These are phyloP conservation scores for Xerocomus nothofagi DNA, from an alignment of 1,284 basidiomycete genomes.

Conservation along the genomic window DNA sequence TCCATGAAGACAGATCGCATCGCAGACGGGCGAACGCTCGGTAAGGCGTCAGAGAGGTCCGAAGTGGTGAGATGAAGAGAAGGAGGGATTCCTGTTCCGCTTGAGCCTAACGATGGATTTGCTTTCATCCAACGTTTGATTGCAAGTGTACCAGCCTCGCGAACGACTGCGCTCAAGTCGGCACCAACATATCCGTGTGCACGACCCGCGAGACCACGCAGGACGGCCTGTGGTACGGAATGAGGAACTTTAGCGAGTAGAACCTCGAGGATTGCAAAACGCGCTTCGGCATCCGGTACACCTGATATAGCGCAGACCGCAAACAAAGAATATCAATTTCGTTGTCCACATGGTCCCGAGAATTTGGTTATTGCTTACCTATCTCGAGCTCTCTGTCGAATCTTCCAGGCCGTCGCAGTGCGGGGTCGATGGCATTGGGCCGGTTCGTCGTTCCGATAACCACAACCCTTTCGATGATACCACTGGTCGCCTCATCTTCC, in stretches of 20 bases:
- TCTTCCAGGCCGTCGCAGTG: slow-evolving; percentile 88
- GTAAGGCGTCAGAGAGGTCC: slow-evolving; percentile 75
- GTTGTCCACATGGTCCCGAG: neutral
- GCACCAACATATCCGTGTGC: slow-evolving; percentile 99
- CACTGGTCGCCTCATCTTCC: slow-evolving; percentile 52
- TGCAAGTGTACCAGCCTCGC: slow-evolving; percentile 89
- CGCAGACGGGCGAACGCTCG: slow-evolving; percentile 85
- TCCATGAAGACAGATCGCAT: slow-evolving; percentile 94
- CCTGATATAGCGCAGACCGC: slow-evolving; percentile 48
- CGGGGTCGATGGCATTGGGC: slow-evolving; percentile 97
- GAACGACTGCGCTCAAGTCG: slow-evolving; percentile 88
- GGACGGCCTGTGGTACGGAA: slow-evolving; percentile 57
- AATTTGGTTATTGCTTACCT: slow-evolving; percentile 46
- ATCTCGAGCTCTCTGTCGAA: slow-evolving; percentile 99
- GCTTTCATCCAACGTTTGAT: slow-evolving; percentile 78
- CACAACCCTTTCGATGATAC: slow-evolving; percentile 65
- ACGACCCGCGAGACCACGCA: slow-evolving; percentile 68
- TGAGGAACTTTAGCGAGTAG: slow-evolving; percentile 83
- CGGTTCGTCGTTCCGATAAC: slow-evolving; percentile 98
- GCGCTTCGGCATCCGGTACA: slow-evolving; percentile 83
- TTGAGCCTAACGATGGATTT: slow-evolving; percentile 20
- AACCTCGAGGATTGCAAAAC: slow-evolving; percentile 82
- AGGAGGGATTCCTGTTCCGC: slow-evolving; percentile 16
- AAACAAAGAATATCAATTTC: slow-evolving; percentile 5
- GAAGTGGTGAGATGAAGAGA: slow-evolving; percentile 51